phyloP scores from a whole-genome alignment of 495 filamentous ascomycete genomes.

The Endocarpon pusillum region DNA sequence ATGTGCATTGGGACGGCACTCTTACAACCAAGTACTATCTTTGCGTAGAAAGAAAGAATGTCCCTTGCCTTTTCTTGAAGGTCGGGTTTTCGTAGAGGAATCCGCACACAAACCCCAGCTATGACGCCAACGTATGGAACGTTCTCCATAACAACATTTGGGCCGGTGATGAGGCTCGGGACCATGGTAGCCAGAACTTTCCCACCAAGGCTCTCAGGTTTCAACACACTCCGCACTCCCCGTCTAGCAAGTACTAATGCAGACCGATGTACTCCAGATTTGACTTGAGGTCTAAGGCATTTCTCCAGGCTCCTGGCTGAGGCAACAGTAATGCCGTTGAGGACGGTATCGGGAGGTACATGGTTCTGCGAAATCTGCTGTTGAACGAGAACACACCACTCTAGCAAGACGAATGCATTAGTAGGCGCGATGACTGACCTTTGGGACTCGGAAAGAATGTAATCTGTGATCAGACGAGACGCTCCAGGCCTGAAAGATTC shows the following conservation, averaged over 20 bases:
- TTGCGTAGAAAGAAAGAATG: slow-evolving; percentile 62
- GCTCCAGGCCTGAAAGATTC: slow-evolving; percentile 29
- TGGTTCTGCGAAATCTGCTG: slow-evolving; percentile 36
- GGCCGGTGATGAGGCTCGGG: slow-evolving; percentile 42
- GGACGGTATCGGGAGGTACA: slow-evolving; percentile 45
- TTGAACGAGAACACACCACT: slow-evolving; percentile 70
- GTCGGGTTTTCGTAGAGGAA: slow-evolving; percentile 35
- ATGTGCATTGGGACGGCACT: slow-evolving; percentile 53
- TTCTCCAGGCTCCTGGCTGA: slow-evolving; percentile 57
- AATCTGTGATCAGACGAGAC: slow-evolving; percentile 42
- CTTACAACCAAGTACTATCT: slow-evolving; percentile 72
- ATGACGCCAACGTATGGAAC: slow-evolving; percentile 66
- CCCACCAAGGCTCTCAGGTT: slow-evolving; percentile 34
- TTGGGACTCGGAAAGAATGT: slow-evolving; percentile 41
- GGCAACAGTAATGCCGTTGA: slow-evolving; percentile 40
- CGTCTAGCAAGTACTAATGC: slow-evolving; percentile 58
- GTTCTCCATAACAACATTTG: slow-evolving; percentile 45
- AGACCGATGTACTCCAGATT: slow-evolving; percentile 39
- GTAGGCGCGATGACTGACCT: slow-evolving; percentile 59
- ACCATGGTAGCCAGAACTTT: slow-evolving; percentile 47
- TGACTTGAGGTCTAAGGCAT: slow-evolving; percentile 47
- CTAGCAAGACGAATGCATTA: slow-evolving; percentile 74
- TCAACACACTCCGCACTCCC: slow-evolving; percentile 52
- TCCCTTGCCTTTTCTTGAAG: slow-evolving; percentile 48
- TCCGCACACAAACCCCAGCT: slow-evolving; percentile 65